Evolutionary conservation across 192 early-diverging fungal species (phyloP).

Genomic region (Coemansia javaensis): DNA sequence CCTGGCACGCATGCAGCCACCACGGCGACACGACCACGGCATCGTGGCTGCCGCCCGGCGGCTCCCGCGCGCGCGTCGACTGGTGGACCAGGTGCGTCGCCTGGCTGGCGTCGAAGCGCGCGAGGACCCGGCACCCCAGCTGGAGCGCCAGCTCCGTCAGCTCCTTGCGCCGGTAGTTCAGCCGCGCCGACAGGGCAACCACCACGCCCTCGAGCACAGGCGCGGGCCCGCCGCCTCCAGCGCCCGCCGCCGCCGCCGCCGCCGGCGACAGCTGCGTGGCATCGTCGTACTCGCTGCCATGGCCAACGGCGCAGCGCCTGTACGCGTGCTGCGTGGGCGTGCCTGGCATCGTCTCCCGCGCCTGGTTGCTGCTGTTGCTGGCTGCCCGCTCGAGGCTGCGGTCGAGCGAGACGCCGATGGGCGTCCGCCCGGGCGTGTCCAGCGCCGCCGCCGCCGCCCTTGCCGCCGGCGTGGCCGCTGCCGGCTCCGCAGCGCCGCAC

Average conservation of each 20-base stretch:
- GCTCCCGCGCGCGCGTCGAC: constrained; percentile 38
- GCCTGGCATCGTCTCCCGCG: neutral
- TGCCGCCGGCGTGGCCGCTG: constrained; percentile 7
- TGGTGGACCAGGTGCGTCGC: constrained; percentile 48
- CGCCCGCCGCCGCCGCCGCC: neutral
- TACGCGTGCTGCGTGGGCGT: no score
- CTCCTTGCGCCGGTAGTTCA: constrained; percentile 34
- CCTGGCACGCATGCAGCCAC: constrained; percentile 49
- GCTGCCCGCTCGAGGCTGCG: constrained; percentile 31
- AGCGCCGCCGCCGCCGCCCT: constrained; percentile 1
- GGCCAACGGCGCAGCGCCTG: neutral
- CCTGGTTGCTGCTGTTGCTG: constrained; percentile 15
- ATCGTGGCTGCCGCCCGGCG: constrained; percentile 23
- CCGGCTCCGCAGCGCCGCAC: neutral
- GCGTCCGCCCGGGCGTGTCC: constrained; percentile 37
- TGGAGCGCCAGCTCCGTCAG: constrained; percentile 21
- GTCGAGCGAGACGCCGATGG: constrained; percentile 39
- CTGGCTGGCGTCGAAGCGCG: constrained; percentile 21
- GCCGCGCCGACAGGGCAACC: constrained; percentile 27
- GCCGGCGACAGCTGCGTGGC: constrained; percentile 35
- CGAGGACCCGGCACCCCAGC: constrained; percentile 33
- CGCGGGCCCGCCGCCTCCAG: constrained; percentile 4
- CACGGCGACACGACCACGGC: constrained; percentile 48
- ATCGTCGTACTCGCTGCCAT: constrained; percentile 6
- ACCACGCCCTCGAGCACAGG: constrained; percentile 26